A percentile compares a stretch with the other conserved stretches of the same genome.
Evolutionary conservation across 2,329 filamentous ascomycete species (phyloP).

Genomic region (Stachybotrys chartarum): DNA sequence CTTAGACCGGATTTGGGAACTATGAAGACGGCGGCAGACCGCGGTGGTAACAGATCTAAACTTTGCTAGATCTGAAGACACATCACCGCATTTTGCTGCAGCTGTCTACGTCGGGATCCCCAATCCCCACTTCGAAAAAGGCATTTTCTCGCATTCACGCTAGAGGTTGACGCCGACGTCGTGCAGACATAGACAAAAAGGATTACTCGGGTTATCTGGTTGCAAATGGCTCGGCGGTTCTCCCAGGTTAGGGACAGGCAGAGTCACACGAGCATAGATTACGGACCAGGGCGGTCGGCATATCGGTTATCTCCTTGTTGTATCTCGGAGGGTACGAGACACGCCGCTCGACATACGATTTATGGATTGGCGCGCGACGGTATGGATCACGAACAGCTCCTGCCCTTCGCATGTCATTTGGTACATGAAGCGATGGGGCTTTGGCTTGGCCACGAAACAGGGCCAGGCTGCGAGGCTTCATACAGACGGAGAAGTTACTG

Average conservation of each 20-base stretch:
- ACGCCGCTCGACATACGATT: constrained; percentile 28
- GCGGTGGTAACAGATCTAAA: constrained; percentile 27
- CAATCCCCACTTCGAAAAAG: constrained; percentile 13
- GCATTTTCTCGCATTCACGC: constrained; percentile 33
- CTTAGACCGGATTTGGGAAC: constrained; percentile 35
- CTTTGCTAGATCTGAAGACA: constrained; percentile 23
- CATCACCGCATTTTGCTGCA: constrained; percentile 31
- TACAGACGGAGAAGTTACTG: constrained; percentile 5
- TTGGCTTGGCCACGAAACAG: constrained; percentile 15
- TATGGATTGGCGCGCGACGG: constrained; percentile 28
- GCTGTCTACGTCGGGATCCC: constrained; percentile 26
- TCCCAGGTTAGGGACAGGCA: constrained; percentile 19
- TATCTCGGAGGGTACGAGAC: constrained; percentile 26
- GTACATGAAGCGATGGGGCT: constrained; percentile 20
- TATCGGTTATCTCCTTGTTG: constrained; percentile 26
- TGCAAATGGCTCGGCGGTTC: constrained; percentile 21
- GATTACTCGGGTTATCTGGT: constrained; percentile 56
- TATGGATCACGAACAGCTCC: constrained; percentile 19
- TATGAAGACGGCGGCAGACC: constrained; percentile 29
- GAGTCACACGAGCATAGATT: constrained; percentile 25
- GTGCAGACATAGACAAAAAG: constrained; percentile 56
- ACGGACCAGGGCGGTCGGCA: constrained; percentile 23
- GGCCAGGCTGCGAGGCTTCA: constrained; percentile 18
- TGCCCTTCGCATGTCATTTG: constrained; percentile 20
- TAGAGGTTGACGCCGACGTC: constrained; percentile 39